Base-by-base conservation (phyloP, 2,329 filamentous ascomycete species). In the Alternaria incomplexa region DNA sequence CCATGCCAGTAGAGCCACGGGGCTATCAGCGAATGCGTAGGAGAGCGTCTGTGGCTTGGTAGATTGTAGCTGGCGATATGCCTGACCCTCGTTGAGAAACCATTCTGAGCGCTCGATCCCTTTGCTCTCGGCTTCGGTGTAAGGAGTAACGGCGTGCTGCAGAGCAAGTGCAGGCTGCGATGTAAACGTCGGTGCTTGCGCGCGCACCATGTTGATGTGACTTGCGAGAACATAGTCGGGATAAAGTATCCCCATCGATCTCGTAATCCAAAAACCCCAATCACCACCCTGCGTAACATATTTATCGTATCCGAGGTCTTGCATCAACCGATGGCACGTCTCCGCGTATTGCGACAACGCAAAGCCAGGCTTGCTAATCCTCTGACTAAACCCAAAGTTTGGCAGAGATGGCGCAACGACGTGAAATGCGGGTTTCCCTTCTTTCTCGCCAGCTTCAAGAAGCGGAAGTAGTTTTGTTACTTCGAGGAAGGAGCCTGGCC, bases 21-120 rank as follows among this genome's bases (percentile, higher is more conserved):
- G 92, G 7, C 86, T 89, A 74, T 93, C 91, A 0, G 87, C 84
- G 4, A 94, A 82, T 0, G 84, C 88, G 71, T 92, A 92, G 0
- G 89, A 89, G 0, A 94, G 74, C 0, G 92, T 95, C 55, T 92
- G 88, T 0, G 92, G 92, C 61, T 90, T 89, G 0, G 91, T 93
- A 12, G 81, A 80, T 69, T 93, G 90, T 62, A 86, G 79, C 1
- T 83, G 63, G 65, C 85, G 83, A 75, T 93, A 93, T 3, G 86
- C 88, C 9, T 74, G 77, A 0, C 89, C 88, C 63, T 90, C 82
- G 5, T 79, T 70, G 0, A 66, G 8, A 76, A 92, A 92, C 88
- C 87, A 90, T 0, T 79, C 61, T 0, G 80, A 81, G 6, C 90
- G 84, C 25, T 80, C 81, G 7, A 87, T 74, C 0, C 88, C 88